Percentiles rank a stretch among this genome's conserved stretches.
phyloP scores from a whole-genome alignment of 129 eudicot species.

The Dittrichia graveolens region DNA sequence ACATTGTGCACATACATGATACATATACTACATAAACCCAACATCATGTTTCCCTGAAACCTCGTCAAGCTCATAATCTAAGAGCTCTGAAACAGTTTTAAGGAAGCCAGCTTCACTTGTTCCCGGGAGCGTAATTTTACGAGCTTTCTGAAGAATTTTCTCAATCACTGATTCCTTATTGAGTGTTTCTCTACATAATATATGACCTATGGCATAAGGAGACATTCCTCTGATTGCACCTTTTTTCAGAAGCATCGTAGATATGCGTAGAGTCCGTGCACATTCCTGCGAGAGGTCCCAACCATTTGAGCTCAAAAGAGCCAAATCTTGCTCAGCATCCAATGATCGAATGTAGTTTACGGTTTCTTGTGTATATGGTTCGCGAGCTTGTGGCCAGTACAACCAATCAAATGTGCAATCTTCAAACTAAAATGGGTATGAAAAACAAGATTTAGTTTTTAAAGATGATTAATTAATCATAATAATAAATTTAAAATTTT shows the following conservation, averaged over 20 bases:
- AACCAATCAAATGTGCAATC: conserved; percentile 78
- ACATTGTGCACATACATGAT: conserved; percentile 25
- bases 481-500: too few relatives aligned
- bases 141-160: conserved; percentile 52
- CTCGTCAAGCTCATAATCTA: conserved; percentile 51
- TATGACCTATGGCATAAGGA: conserved; percentile 57
- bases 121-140: conserved; percentile 47
- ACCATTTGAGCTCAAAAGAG: conserved; percentile 51
- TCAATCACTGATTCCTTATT: conserved; percentile 59
- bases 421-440: conserved; percentile 51
- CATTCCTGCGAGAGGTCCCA: conserved; percentile 53
- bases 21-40: conserved; percentile 25
- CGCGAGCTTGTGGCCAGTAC: conserved; percentile 71
- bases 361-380: conserved; percentile 51
- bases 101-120: conserved; percentile 57
- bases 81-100: conserved; percentile 44
- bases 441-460: neutral
- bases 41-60: conserved; percentile 23
- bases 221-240: conserved; percentile 56
- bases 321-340: conserved; percentile 57
- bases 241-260: conserved; percentile 72
- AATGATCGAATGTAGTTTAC: conserved; percentile 50
- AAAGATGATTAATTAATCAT: neutral
- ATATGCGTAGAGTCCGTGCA: conserved; percentile 60
- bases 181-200: conserved; percentile 65